Base-by-base conservation (phyloP, 2,329 filamentous ascomycete genomes). In the Magnaporthiopsis poae region DNA sequence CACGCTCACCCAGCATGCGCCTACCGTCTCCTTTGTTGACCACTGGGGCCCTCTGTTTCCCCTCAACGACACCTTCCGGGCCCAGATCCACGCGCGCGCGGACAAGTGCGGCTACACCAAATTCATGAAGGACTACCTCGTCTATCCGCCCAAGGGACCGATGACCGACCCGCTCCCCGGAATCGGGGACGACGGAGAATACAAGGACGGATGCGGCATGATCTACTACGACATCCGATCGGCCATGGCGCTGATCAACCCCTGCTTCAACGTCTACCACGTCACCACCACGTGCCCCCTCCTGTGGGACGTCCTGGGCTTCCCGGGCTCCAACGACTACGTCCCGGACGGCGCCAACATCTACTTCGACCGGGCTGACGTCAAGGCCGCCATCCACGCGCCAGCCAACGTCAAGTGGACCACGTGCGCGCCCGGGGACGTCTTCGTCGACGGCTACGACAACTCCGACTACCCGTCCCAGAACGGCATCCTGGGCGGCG, bases 191-290 rank as follows among this genome's bases (percentile, higher is more conserved):
- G 0, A 81, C 80, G 3, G 74, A 73, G 31, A 70, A 61, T 0
- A 71, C 52, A 77, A 77, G 0, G 72, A 77, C 0, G 81, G 80
- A 5, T 93, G 90, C 73, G 72, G 79, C 67, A 71, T 31, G 31
- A 31, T 91, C 27, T 89, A 82, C 71, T 74, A 81, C 67, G 78
- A 83, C 29, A 83, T 90, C 36, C 79, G 78, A 71, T 70, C 80
- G 0, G 80, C 80, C 15, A 74, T 80, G 25, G 72, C 77, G 11
- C 76, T 84, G 59, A 91, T 65, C 11, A 67, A 91, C 77, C 88
- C 89, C 0, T 91, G 89, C 77, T 91, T 88, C 76, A 84, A 90
- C 73, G 78, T 89, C 25, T 91, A 90, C 76, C 82, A 87, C 66
- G 81, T 91, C 21, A 84, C 84, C 7, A 85, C 83, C 7, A 89